A percentile compares a stretch with the other conserved stretches of the same genome.
phyloP scores from a whole-genome alignment of 441 rosid genomes.

The Populus hybrid region DNA sequence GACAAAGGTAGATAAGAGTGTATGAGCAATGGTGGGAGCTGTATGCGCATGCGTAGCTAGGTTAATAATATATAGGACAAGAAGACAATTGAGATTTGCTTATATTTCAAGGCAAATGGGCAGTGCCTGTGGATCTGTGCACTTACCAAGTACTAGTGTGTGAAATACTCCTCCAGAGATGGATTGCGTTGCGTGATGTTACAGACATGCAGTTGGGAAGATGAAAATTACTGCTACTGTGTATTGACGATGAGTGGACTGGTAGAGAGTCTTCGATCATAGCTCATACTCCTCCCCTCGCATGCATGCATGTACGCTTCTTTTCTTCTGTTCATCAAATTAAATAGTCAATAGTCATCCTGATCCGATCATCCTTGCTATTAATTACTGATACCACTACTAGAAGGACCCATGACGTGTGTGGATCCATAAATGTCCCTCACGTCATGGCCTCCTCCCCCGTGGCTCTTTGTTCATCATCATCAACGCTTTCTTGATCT shows the following conservation, averaged over 20 bases:
- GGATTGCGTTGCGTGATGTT: background rate
- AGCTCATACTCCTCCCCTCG: too few species aligned
- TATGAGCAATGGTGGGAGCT: too few species aligned
- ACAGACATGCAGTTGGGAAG: too few species aligned
- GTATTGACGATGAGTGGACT: too few species aligned
- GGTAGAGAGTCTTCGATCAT: too few species aligned
- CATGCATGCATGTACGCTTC: too few species aligned
- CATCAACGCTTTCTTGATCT: background rate
- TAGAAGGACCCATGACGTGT: background rate
- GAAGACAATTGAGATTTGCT: background rate
- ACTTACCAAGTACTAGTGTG: background rate
- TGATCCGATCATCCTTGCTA: too few species aligned
- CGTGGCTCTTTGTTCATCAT: background rate
- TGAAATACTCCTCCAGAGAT: background rate
- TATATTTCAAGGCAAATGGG: background rate
- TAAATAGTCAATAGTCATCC: too few species aligned
- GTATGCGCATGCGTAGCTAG: background rate
- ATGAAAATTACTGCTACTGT: too few species aligned
- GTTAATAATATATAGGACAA: too few species aligned
- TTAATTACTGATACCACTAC: too few species aligned
- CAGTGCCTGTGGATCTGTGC: background rate
- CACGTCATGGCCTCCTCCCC: background rate
- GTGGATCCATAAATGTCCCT: background rate
- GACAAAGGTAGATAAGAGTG: background rate
- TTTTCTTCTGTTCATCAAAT: too few species aligned